Percentiles rank a stretch among this genome's conserved stretches.
phyloP scores from a whole-genome alignment of 2,329 filamentous ascomycete species.

The Conoideocrella luteorostrata region DNA sequence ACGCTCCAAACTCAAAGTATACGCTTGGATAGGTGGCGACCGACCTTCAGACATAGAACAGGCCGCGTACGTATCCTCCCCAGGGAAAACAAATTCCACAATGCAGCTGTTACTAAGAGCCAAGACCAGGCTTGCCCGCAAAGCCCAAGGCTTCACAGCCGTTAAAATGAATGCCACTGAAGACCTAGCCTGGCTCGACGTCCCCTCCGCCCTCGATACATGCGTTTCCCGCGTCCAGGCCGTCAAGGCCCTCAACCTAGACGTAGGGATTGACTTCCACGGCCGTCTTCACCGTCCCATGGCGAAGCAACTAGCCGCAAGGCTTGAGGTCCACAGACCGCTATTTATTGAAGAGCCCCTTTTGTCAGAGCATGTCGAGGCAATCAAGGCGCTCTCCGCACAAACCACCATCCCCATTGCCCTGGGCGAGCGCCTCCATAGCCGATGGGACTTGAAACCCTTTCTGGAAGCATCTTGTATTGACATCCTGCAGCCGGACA shows the following conservation, averaged over 20 bases:
- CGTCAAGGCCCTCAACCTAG: slow-evolving; percentile 64
- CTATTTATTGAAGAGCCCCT: slow-evolving; percentile 58
- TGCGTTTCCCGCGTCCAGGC: slow-evolving; percentile 61
- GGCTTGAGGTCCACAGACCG: slow-evolving; percentile 60
- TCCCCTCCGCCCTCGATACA: slow-evolving; percentile 54
- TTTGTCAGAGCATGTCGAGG: slow-evolving; percentile 60
- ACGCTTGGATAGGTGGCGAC: slow-evolving; percentile 1
- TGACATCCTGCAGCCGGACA: slow-evolving; percentile 68
- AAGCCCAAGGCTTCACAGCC: slow-evolving; percentile 56
- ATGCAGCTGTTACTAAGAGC: not conserved
- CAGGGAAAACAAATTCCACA: no score
- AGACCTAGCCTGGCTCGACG: slow-evolving; percentile 71
- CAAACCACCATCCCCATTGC: slow-evolving; percentile 49
- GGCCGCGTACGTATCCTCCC: slow-evolving; percentile 43
- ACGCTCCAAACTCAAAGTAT: slow-evolving; percentile 41
- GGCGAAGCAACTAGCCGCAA: slow-evolving; percentile 63
- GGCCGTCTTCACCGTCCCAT: slow-evolving; percentile 71
- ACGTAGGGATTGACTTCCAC: slow-evolving; percentile 72
- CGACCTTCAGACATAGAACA: slow-evolving; percentile 58
- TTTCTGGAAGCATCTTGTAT: slow-evolving; percentile 64
- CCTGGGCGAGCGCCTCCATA: slow-evolving; percentile 65
- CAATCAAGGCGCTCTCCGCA: slow-evolving; percentile 31
- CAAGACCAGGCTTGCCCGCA: slow-evolving; percentile 40
- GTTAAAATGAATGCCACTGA: slow-evolving; percentile 79
- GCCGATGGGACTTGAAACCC: slow-evolving; percentile 65